Evolutionary conservation across 192 early-diverging fungal genomes (phyloP).

Genomic region (Spizellomyces sp.): DNA sequence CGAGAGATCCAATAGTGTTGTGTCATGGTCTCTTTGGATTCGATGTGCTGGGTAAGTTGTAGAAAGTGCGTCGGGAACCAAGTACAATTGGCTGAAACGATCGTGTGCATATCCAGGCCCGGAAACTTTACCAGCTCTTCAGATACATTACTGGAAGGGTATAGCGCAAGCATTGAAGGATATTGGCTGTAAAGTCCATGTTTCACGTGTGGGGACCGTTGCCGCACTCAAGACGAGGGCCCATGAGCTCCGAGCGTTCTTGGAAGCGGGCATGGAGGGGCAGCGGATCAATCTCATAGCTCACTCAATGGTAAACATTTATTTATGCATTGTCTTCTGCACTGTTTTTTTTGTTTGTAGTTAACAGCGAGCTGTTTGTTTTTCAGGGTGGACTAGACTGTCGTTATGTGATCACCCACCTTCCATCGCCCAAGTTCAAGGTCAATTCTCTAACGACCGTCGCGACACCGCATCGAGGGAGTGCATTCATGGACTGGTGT

Average conservation of each 20-base stretch:
- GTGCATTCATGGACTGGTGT: constrained; percentile 93
- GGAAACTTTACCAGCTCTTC: constrained; percentile 72
- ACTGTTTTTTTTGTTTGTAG: not conserved
- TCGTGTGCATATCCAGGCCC: constrained; percentile 53
- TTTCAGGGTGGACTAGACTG: constrained; percentile 87
- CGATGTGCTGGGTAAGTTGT: constrained; percentile 50
- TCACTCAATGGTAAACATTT: constrained; percentile 80
- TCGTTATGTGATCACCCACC: constrained; percentile 86
- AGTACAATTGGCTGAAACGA: not conserved
- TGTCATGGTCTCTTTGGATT: constrained; percentile 94
- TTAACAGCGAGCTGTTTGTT: not conserved
- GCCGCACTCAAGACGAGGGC: constrained; percentile 72
- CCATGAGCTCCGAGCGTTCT: constrained; percentile 67
- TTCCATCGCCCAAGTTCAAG: constrained; percentile 63
- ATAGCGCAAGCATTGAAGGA: constrained; percentile 76
- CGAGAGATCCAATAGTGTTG: constrained; percentile 77
- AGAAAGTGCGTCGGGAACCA: no score
- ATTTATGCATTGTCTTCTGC: not conserved
- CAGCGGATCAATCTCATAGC: constrained; percentile 83
- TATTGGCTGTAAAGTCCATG: constrained; percentile 79
- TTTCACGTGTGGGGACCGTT: constrained; percentile 77
- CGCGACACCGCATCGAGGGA: constrained; percentile 92
- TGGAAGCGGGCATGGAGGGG: constrained; percentile 58
- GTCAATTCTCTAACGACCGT: constrained; percentile 87
- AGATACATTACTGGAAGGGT: constrained; percentile 85